These are phyloP conservation scores for Tothia fuscella DNA, from an alignment of 2,329 filamentous ascomycete species.

Conservation along the genomic window DNA sequence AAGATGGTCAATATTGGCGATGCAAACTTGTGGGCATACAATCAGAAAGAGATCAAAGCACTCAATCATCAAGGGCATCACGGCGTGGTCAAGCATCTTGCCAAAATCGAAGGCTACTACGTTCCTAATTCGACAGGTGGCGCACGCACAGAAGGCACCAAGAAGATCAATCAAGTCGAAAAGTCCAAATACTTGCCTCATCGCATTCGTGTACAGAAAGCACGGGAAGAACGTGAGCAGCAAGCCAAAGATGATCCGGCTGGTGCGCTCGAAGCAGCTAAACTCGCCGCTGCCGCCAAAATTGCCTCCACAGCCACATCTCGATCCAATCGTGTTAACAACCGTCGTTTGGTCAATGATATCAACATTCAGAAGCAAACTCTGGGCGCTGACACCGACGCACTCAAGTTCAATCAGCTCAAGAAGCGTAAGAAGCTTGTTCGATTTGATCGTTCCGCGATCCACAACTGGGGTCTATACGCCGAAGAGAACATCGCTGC, in stretches of 20 bases:
- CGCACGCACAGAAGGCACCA: conserved; percentile 83
- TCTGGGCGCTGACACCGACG: conserved; percentile 70
- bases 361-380: conserved; percentile 87
- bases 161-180: conserved; percentile 92
- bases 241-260: conserved; percentile 51
- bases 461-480: conserved; percentile 97
- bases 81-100: conserved; percentile 40
- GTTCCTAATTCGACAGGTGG: conserved; percentile 75
- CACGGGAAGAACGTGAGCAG: conserved; percentile 83
- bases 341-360: conserved; percentile 85
- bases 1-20: conserved; percentile 41
- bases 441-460: conserved; percentile 92
- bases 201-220: conserved; percentile 90
- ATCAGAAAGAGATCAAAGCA: conserved; percentile 59
- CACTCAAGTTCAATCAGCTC: conserved; percentile 94
- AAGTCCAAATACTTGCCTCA: conserved; percentile 98
- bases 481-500: conserved; percentile 94
- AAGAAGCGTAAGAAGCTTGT: conserved; percentile 99
- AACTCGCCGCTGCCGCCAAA: conserved; percentile 59
- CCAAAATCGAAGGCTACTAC: conserved; percentile 57
- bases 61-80: conserved; percentile 47
- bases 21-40: conserved; percentile 54
- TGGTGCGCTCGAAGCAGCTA: conserved; percentile 57
- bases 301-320: conserved; percentile 79
- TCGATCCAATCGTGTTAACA: conserved; percentile 87